These are phyloP conservation scores for Agarophyton chilense DNA, from an alignment of 23 red algal species.

Conservation along the genomic window DNA sequence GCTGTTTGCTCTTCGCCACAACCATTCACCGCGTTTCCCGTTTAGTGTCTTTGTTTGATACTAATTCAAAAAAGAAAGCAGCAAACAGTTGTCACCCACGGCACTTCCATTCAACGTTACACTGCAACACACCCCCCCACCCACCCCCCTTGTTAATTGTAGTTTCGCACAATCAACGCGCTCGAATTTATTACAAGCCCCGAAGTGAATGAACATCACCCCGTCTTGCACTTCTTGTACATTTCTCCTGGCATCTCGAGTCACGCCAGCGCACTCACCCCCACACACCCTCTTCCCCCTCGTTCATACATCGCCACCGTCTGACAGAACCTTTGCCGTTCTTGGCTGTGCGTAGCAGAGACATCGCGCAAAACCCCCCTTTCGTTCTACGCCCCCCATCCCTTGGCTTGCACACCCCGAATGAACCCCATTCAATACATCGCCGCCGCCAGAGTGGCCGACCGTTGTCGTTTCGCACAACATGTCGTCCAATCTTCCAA, in stretches of 20 bases:
- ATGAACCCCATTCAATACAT: conserved; percentile 45
- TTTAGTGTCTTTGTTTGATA: background rate
- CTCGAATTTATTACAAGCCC: background rate
- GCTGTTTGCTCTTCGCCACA: background rate
- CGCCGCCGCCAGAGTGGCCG: conserved; percentile 49
- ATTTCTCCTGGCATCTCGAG: no score
- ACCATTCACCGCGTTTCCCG: no score
- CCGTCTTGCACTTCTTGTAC: no score
- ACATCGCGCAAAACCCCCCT: no score
- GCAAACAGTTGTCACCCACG: background rate
- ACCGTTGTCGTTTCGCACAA: conserved; percentile 40
- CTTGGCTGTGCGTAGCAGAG: no score
- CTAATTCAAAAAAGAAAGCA: background rate
- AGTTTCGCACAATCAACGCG: background rate
- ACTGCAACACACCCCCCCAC: background rate
- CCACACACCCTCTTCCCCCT: no score
- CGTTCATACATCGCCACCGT: no score
- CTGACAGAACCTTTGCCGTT: no score
- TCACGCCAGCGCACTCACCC: no score
- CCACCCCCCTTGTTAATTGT: background rate
- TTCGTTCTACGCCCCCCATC: no score
- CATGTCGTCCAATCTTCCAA: background rate
- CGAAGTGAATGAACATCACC: no score
- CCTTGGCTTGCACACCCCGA: no score
- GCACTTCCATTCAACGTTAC: background rate